Evolutionary conservation across 768 basidiomycete species (phyloP).

Genomic region (Suillus subalutaceus): DNA sequence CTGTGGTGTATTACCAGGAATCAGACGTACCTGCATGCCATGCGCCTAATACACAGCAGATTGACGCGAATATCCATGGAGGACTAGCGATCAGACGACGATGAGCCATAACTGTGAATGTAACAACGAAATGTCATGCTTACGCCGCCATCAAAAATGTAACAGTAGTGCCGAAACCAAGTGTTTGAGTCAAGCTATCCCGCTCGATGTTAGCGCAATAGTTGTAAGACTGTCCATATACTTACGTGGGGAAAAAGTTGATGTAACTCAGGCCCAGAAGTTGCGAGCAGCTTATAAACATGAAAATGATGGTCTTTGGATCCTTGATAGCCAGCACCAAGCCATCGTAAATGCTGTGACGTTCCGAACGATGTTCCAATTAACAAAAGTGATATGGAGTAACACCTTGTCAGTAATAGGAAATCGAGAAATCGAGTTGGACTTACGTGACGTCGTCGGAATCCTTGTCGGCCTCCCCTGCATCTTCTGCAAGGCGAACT

Average conservation of each 20-base stretch:
- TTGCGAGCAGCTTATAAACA: constrained; percentile 52
- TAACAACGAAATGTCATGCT: constrained; percentile 20
- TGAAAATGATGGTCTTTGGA: constrained; percentile 54
- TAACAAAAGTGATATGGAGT: background rate
- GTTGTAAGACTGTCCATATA: background rate
- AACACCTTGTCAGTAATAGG: background rate
- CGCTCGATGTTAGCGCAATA: background rate
- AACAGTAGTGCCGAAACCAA: constrained; percentile 61
- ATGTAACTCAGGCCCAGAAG: constrained; percentile 60
- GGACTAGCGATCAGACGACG: constrained; percentile 41
- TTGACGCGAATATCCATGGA: constrained; percentile 61
- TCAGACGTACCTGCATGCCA: constrained; percentile 50
- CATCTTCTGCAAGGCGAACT: constrained; percentile 69
- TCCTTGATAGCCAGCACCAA: constrained; percentile 60
- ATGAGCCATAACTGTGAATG: background rate
- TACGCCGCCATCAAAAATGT: constrained; percentile 65
- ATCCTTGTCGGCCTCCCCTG: constrained; percentile 67
- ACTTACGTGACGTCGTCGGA: constrained; percentile 18
- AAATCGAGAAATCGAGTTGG: background rate
- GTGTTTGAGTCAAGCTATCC: constrained; percentile 54
- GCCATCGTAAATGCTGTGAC: constrained; percentile 48
- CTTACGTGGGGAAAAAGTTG: constrained; percentile 60
- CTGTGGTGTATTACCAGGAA: constrained; percentile 10
- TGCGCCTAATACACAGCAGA: constrained; percentile 53
- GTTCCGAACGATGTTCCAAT: background rate